Evolutionary conservation across 257 asterid species (phyloP).

Genomic region (Plantago ovata): DNA sequence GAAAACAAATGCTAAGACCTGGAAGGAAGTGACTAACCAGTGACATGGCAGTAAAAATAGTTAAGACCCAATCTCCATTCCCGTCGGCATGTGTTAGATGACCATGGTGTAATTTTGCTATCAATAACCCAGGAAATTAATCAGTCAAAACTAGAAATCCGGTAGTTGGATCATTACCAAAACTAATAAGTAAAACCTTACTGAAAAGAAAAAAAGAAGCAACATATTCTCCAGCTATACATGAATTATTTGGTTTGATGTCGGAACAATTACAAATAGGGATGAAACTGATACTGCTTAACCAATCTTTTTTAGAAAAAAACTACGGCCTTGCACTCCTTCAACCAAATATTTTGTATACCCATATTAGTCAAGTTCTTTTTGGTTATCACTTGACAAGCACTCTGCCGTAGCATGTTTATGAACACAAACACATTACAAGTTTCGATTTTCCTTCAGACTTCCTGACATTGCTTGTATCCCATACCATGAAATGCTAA

Average conservation of each 20-base stretch:
- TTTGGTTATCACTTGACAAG: not conserved
- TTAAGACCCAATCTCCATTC: constrained; percentile 97
- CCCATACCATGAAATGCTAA: not conserved
- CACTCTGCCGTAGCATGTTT: not conserved
- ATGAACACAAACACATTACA: not conserved
- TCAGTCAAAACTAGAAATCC: constrained; percentile 22
- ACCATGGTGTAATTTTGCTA: constrained; percentile 93
- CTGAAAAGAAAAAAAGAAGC: constrained; percentile 4
- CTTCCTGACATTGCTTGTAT: not conserved
- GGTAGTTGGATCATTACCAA: constrained; percentile 3
- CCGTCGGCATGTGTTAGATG: constrained; percentile 93
- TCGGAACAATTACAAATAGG: not conserved
- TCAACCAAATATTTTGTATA: not conserved
- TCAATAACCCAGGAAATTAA: constrained; percentile 20
- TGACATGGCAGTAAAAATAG: constrained; percentile 85
- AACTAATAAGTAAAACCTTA: constrained; percentile 1
- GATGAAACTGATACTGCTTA: too few species aligned
- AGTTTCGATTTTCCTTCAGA: not conserved
- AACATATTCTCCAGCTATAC: constrained; percentile 11
- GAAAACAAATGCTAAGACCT: constrained; percentile 7
- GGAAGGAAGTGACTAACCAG: constrained; percentile 50
- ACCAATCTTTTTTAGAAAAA: not conserved
- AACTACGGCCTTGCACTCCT: not conserved
- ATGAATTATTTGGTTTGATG: not conserved
- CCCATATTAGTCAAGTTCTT: not conserved